Evolutionary conservation across 495 filamentous ascomycete genomes (phyloP).

Genomic region (Tuber umbilicatum): DNA sequence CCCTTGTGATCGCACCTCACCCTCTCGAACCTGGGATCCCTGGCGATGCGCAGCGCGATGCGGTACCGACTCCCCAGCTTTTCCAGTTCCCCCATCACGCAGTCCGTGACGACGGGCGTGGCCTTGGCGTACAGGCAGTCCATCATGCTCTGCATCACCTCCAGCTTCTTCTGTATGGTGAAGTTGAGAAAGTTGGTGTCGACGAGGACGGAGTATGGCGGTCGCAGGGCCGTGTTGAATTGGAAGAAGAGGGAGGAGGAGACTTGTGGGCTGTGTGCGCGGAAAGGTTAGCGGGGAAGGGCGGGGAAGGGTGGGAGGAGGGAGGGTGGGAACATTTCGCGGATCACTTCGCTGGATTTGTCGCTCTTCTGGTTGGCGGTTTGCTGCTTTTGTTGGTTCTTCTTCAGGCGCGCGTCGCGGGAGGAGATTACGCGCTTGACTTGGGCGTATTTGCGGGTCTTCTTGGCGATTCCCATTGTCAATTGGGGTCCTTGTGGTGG

Average conservation of each 20-base stretch:
- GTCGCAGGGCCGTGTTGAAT: slow-evolving; percentile 82
- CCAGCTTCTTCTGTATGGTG: slow-evolving; percentile 82
- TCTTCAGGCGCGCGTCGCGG: slow-evolving; percentile 56
- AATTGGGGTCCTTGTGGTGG: slow-evolving; percentile 13
- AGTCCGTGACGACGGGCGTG: slow-evolving; percentile 64
- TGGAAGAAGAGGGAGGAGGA: slow-evolving; percentile 89
- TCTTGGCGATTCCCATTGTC: slow-evolving; percentile 58
- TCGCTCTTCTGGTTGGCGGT: slow-evolving; percentile 52
- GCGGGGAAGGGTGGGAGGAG: neutral
- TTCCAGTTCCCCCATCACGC: slow-evolving; percentile 76
- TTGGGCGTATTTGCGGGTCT: slow-evolving; percentile 58
- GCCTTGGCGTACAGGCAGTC: slow-evolving; percentile 65
- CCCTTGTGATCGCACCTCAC: slow-evolving; percentile 83
- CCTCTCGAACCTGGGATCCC: slow-evolving; percentile 82
- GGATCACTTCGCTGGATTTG: slow-evolving; percentile 51
- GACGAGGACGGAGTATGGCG: slow-evolving; percentile 77
- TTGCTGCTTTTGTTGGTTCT: slow-evolving; percentile 52
- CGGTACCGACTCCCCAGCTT: slow-evolving; percentile 86
- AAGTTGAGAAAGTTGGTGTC: slow-evolving; percentile 95
- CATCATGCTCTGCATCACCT: slow-evolving; percentile 80
- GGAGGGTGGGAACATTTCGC: slow-evolving; percentile 54
- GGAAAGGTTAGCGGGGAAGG: slow-evolving; percentile 36
- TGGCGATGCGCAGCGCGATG: slow-evolving; percentile 81
- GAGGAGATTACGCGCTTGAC: slow-evolving; percentile 59
- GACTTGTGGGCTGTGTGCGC: slow-evolving; percentile 56